phyloP scores from a whole-genome alignment of 2,329 filamentous ascomycete species.

The Davidsoniella virescens region DNA sequence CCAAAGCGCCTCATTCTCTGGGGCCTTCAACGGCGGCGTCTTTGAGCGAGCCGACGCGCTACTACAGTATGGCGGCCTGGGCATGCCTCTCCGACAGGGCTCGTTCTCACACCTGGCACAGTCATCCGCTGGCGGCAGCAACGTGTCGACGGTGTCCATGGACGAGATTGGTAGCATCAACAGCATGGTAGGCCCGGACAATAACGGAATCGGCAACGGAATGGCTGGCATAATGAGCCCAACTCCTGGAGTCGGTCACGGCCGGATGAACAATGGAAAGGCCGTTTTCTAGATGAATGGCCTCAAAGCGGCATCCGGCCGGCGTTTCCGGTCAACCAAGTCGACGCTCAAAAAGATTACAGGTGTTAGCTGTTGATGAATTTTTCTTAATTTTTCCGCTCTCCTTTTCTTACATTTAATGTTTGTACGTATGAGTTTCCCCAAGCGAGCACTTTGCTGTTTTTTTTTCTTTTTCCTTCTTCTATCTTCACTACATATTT shows the following conservation, averaged over 20 bases:
- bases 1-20: conserved; percentile 38
- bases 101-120: conserved; percentile 15
- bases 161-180: conserved; percentile 8
- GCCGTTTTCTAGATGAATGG: conserved; percentile 20
- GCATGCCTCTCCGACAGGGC: conserved; percentile 35
- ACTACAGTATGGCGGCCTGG: conserved; percentile 40
- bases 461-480: background rate
- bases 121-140: conserved; percentile 10
- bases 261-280: conserved; percentile 25
- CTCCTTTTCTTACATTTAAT: no score
- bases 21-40: conserved; percentile 39
- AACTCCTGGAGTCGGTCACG: conserved; percentile 13
- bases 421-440: no score
- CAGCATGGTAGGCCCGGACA: conserved; percentile 3
- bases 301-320: no score
- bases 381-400: background rate
- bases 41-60: conserved; percentile 41
- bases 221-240: conserved; percentile 10
- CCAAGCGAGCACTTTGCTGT: no score
- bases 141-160: conserved; percentile 11
- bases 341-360: no score
- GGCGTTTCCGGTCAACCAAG: no score
- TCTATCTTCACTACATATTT: background rate
- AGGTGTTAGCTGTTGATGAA: no score
- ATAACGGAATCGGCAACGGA: background rate